These are phyloP conservation scores for Ophiocordyceps unilateralis DNA, from an alignment of 2,329 filamentous ascomycete species.

Conservation along the genomic window DNA sequence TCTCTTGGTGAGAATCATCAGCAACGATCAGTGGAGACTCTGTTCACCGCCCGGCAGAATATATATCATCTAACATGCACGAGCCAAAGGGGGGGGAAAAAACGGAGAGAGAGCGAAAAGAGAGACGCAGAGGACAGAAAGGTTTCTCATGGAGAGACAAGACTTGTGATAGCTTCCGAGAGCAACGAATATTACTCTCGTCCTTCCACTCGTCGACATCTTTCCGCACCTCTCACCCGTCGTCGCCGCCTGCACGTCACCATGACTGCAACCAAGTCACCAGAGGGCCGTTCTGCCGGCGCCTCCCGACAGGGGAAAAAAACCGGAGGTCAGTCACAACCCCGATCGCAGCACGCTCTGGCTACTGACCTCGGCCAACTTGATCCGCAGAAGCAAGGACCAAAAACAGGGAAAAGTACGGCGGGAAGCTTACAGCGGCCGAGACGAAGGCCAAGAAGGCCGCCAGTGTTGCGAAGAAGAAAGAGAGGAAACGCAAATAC, in stretches of 20 bases:
- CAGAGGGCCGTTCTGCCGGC: neutral
- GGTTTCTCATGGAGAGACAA: no score
- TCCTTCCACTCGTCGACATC: no score
- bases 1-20: neutral
- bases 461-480: conserved; percentile 12
- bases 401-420: neutral
- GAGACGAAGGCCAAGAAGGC: conserved; percentile 14
- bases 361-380: neutral
- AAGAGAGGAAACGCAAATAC: conserved; percentile 20
- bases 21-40: neutral
- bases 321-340: neutral
- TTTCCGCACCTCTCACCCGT: no score
- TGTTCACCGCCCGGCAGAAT: neutral
- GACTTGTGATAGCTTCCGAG: no score
- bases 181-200: no score
- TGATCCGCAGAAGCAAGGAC: neutral
- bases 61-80: neutral
- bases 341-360: neutral
- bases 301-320: no score
- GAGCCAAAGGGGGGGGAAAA: no score
- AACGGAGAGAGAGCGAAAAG: no score
- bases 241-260: no score
- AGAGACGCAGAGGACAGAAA: no score
- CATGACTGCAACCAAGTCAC: neutral
- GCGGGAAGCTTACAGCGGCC: conserved; percentile 7